Percentiles rank a stretch among this genome's conserved stretches.
Conservation (phyloP, 371 early-diverging fungal species). For the Phascolomyces articulosus region DNA sequence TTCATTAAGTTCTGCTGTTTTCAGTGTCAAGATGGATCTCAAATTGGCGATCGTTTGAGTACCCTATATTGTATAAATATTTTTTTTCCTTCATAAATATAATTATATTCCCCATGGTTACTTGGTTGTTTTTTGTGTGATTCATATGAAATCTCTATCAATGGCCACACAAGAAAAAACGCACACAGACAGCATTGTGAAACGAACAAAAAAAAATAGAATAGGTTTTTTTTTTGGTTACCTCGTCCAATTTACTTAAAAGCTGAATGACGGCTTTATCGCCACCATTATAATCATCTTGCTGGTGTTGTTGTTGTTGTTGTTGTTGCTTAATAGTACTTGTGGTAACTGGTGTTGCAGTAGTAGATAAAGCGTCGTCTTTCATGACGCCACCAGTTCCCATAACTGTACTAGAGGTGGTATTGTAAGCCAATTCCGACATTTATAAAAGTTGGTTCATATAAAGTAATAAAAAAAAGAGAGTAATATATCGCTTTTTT, state of each 20-base stretch:
- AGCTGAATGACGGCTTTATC: slow-evolving; percentile 26
- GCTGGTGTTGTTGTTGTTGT: too few species aligned
- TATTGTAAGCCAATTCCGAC: slow-evolving; percentile 22
- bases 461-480: slow-evolving; percentile 4
- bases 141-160: too few species aligned
- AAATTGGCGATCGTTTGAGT: slow-evolving; percentile 50
- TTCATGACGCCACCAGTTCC: background rate
- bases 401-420: slow-evolving; percentile 7
- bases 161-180: too few species aligned
- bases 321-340: slow-evolving; percentile 7
- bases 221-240: too few species aligned
- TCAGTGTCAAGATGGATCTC: slow-evolving; percentile 50
- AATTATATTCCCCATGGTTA: too few species aligned
- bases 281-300: slow-evolving; percentile 12
- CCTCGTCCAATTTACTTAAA: slow-evolving; percentile 28
- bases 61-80: slow-evolving; percentile 22
- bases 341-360: background rate
- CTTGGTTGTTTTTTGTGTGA: too few species aligned
- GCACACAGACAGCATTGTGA: background rate
- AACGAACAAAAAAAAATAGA: background rate
- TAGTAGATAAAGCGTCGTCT: background rate
- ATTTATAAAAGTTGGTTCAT: slow-evolving; percentile 11
- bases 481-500: background rate
- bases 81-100: too few species aligned
- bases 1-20: slow-evolving; percentile 54